phyloP scores from a whole-genome alignment of 192 early-diverging fungal genomes.

The Dissophora globulifera region DNA sequence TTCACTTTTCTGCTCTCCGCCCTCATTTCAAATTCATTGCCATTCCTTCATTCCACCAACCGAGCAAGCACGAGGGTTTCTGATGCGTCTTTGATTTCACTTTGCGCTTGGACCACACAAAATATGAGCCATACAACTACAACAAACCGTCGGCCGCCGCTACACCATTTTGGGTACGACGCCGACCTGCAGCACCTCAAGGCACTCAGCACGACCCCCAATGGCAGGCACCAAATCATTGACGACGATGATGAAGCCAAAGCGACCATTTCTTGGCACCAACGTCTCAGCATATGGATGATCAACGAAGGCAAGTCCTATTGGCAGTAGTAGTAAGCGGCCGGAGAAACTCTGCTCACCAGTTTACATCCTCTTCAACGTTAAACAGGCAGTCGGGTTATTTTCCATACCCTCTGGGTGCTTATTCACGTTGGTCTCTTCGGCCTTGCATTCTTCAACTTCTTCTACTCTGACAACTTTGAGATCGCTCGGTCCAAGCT shows the following conservation, averaged over 20 bases:
- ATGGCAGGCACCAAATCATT: background rate
- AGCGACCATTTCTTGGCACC: slow-evolving; percentile 21
- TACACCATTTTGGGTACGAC: background rate
- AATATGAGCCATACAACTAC: background rate
- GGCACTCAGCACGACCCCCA: background rate
- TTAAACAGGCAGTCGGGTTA: slow-evolving; percentile 38
- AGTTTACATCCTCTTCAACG: no score
- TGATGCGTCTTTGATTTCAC: no score
- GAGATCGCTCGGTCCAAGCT: slow-evolving; percentile 60
- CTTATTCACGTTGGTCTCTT: slow-evolving; percentile 68
- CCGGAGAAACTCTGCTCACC: no score
- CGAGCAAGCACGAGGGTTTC: no score
- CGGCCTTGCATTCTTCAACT: slow-evolving; percentile 69
- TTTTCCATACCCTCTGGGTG: slow-evolving; percentile 61
- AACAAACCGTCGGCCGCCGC: background rate
- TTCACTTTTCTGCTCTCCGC: no score
- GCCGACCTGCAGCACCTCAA: slow-evolving; percentile 2
- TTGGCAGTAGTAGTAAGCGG: no score
- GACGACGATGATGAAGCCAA: slow-evolving; percentile 6
- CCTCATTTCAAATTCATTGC: background rate
- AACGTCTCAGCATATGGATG: slow-evolving; percentile 56
- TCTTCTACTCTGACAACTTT: slow-evolving; percentile 64
- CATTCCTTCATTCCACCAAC: no score
- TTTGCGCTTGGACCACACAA: no score
- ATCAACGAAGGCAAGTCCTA: slow-evolving; percentile 55